Conservation (phyloP, 768 basidiomycete species). For the Sporobolomyces pararoseus region DNA sequence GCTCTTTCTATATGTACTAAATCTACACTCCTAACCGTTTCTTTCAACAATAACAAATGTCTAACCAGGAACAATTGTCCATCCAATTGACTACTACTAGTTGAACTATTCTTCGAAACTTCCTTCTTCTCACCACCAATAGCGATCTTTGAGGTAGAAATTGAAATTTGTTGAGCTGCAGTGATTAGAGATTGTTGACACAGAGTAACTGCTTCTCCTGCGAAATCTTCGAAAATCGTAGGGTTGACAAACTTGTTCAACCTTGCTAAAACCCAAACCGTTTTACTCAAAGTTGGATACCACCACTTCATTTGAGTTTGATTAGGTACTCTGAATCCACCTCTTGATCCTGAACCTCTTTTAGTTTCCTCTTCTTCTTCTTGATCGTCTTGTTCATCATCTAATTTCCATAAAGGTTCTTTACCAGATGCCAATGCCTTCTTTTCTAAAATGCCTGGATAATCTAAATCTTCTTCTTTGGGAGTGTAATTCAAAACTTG, state of each 20-base stretch:
- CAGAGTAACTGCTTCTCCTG: constrained; percentile 80
- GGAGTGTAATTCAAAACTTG: constrained; percentile 82
- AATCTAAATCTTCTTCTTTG: constrained; percentile 72
- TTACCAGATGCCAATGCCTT: neutral
- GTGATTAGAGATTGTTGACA: constrained; percentile 75
- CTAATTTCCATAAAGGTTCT: constrained; percentile 23
- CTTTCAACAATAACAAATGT: constrained; percentile 85
- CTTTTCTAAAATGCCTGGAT: constrained; percentile 72
- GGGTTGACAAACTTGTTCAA: constrained; percentile 88
- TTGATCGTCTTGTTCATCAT: neutral
- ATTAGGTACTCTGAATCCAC: too few relatives aligned
- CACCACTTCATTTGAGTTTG: constrained; percentile 75
- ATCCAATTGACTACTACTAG: constrained; percentile 56
- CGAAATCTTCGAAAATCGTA: constrained; percentile 94
- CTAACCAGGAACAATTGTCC: constrained; percentile 82
- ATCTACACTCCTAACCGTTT: constrained; percentile 74
- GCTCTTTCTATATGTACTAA: constrained; percentile 57
- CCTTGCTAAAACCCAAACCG: constrained; percentile 85
- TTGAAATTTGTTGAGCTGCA: constrained; percentile 64
- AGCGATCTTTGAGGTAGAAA: neutral
- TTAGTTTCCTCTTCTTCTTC: constrained; percentile 7
- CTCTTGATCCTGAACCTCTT: constrained; percentile 63
- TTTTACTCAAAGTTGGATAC: constrained; percentile 85
- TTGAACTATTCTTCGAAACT: too few relatives aligned
- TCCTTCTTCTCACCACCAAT: too few relatives aligned